Evolutionary conservation across 225 moss, liverwort and hornwort genomes (phyloP).

Genomic region (Ulota crispa): DNA sequence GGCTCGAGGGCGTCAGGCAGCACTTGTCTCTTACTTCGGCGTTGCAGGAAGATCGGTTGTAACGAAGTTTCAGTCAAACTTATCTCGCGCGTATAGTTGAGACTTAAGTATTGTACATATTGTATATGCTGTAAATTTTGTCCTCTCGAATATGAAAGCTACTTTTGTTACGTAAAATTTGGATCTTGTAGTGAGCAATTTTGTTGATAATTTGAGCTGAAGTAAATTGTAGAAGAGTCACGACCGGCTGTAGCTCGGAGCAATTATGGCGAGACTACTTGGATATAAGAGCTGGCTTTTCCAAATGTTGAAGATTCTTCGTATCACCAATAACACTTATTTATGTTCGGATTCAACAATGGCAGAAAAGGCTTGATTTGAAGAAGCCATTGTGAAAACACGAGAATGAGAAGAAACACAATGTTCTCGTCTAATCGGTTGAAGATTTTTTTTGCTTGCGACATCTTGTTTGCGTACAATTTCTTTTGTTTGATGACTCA

Average conservation of each 20-base stretch:
- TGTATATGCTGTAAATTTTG: conserved; percentile 1
- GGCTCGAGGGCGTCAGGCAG: not conserved
- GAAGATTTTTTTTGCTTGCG: not conserved
- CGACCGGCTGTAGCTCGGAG: not conserved
- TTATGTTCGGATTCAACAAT: too few species aligned
- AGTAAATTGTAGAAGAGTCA: not conserved
- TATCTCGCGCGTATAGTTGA: not conserved
- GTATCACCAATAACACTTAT: too few species aligned
- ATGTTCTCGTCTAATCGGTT: too few species aligned
- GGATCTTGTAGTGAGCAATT: not conserved
- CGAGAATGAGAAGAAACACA: not conserved
- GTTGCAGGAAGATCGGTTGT: not conserved
- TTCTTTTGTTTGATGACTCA: not conserved
- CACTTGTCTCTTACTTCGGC: not conserved
- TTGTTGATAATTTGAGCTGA: not conserved
- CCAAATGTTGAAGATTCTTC: too few species aligned
- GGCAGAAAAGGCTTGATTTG: too few species aligned
- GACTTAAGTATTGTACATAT: conserved; percentile 3
- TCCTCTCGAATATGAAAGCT: not conserved
- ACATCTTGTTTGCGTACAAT: too few species aligned
- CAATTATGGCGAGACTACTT: not conserved
- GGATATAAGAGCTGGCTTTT: too few species aligned
- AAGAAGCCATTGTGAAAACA: not conserved
- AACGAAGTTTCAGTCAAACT: not conserved
- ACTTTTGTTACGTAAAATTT: not conserved